Evolutionary conservation across 257 asterid species (phyloP).

Genomic region (Agastache rugosa): DNA sequence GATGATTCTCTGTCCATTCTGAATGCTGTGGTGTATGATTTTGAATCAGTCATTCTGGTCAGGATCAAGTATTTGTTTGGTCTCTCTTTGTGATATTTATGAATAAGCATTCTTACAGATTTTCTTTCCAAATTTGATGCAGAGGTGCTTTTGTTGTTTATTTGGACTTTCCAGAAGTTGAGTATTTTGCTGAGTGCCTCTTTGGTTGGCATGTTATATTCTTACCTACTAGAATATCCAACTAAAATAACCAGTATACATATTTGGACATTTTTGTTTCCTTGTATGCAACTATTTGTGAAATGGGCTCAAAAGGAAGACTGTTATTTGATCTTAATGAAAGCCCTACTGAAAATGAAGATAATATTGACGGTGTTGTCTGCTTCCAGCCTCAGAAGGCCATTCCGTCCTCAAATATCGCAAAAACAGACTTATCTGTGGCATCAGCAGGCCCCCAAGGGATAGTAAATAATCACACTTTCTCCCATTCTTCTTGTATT

Average conservation of each 20-base stretch:
- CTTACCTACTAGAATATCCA: conserved; percentile 51
- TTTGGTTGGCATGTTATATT: conserved; percentile 63
- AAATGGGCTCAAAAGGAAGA: conserved; percentile 97
- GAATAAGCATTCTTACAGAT: conserved; percentile 38
- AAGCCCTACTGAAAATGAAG: conserved; percentile 84
- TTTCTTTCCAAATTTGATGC: conserved; percentile 40
- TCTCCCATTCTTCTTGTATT: conserved; percentile 88
- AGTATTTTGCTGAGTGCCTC: conserved; percentile 47
- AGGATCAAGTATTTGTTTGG: not conserved
- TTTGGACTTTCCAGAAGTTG: conserved; percentile 43
- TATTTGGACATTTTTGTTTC: conserved; percentile 50
- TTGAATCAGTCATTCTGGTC: conserved; percentile 13
- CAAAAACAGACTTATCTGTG: conserved; percentile 60
- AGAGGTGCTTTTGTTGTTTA: conserved; percentile 43
- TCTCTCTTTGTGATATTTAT: not conserved
- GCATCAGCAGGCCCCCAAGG: conserved; percentile 68
- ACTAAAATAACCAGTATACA: conserved; percentile 44
- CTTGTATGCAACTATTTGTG: conserved; percentile 66
- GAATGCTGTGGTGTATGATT: not conserved
- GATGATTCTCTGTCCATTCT: not conserved
- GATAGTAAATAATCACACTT: conserved; percentile 78
- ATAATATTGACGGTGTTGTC: conserved; percentile 63
- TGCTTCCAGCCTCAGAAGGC: conserved; percentile 90
- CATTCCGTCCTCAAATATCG: conserved; percentile 65
- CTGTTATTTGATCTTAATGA: conserved; percentile 91